Percentiles rank a stretch among this genome's conserved stretches.
Evolutionary conservation across 2,329 filamentous ascomycete species (phyloP).

Genomic region (Pestalotiopsis sp.): DNA sequence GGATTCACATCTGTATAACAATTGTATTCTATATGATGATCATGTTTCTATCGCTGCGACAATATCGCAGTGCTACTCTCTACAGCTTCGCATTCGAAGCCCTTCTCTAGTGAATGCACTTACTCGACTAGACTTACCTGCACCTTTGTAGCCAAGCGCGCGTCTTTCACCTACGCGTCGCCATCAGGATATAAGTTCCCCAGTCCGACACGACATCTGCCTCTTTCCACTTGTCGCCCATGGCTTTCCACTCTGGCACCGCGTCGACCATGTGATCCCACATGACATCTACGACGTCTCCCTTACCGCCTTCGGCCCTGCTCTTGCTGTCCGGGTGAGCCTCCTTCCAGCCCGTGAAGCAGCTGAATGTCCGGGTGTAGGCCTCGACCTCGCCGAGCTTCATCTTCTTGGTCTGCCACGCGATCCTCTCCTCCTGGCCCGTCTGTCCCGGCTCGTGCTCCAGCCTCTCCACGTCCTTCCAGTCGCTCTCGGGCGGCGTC

Average conservation of each 20-base stretch:
- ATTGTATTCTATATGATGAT: too few species aligned
- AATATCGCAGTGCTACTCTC: too few species aligned
- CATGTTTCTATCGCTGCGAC: too few species aligned
- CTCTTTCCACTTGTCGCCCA: conserved; percentile 53
- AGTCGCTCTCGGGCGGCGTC: conserved; percentile 52
- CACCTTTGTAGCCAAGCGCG: neutral
- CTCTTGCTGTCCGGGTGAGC: conserved; percentile 52
- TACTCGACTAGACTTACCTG: too few species aligned
- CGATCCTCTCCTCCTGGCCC: conserved; percentile 39
- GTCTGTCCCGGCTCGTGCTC: conserved; percentile 58
- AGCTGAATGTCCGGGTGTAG: conserved; percentile 65
- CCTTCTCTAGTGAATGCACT: too few species aligned
- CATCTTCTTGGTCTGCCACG: conserved; percentile 56
- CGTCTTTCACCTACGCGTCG: conserved; percentile 41
- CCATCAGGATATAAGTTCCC: conserved; percentile 63
- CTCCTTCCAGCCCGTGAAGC: conserved; percentile 61
- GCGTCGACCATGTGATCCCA: conserved; percentile 59
- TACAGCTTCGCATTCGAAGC: too few species aligned
- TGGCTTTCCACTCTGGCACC: conserved; percentile 54
- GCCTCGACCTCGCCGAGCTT: conserved; percentile 61
- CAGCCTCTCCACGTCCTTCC: conserved; percentile 53
- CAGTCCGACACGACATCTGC: conserved; percentile 60
- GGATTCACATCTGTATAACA: too few species aligned
- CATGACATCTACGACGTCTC: conserved; percentile 65
- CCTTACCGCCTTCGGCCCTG: conserved; percentile 55